Percentiles rank a stretch among this genome's conserved stretches.
These are phyloP conservation scores for Pythium periplocum DNA, from an alignment of 352 stramenopile species.

Conservation along the genomic window DNA sequence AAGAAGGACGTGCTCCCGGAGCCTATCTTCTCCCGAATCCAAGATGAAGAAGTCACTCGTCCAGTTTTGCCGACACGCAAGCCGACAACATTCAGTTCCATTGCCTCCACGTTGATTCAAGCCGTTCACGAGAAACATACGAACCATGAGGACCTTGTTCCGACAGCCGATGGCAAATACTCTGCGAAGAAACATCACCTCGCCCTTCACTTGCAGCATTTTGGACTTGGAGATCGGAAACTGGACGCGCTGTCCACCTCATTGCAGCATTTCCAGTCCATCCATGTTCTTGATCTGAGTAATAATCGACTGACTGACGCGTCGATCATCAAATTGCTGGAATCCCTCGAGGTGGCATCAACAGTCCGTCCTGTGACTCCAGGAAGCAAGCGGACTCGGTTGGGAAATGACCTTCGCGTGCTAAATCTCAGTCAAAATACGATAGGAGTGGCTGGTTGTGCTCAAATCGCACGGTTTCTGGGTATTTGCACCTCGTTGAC, in stretches of 20 bases:
- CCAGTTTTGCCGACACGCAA: not conserved
- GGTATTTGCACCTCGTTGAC: conserved; percentile 34
- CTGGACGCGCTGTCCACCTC: conserved; percentile 48
- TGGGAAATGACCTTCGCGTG: conserved; percentile 34
- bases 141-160: conserved; percentile 23
- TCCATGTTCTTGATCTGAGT: conserved; percentile 61
- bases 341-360: conserved; percentile 29
- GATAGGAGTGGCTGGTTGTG: conserved; percentile 42
- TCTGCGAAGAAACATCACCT: conserved; percentile 38
- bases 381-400: conserved; percentile 6
- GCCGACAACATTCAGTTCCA: conserved; percentile 24
- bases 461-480: conserved; percentile 55
- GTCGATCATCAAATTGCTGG: conserved; percentile 54
- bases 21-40: conserved; percentile 66
- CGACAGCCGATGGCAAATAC: conserved; percentile 16
- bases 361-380: not conserved
- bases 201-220: conserved; percentile 59
- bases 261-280: conserved; percentile 45
- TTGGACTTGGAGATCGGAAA: conserved; percentile 62
- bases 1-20: conserved; percentile 57
- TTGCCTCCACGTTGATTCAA: conserved; percentile 37
- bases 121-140: conserved; percentile 23
- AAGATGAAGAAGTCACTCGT: conserved; percentile 21
- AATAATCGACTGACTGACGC: conserved; percentile 64
- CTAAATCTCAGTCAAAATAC: conserved; percentile 75